Conservation (phyloP, 2,329 filamentous ascomycete species). For the Fusarium pininemorale region DNA sequence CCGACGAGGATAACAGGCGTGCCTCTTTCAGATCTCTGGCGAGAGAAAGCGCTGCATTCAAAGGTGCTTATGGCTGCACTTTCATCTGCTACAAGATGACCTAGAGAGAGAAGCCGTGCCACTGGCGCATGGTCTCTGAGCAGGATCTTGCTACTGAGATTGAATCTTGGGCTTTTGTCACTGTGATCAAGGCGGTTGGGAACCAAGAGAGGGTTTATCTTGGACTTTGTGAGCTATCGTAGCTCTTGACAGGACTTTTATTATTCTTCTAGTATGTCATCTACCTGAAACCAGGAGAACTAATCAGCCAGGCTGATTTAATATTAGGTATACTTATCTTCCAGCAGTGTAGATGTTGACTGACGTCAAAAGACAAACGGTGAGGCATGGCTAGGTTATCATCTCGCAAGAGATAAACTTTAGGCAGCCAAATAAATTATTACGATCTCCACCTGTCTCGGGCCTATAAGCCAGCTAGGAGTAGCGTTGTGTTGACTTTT, state of each 20-base stretch:
- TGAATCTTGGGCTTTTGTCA: too few relatives aligned
- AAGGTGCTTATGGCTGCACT: too few relatives aligned
- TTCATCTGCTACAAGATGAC: too few relatives aligned
- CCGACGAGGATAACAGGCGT: too few relatives aligned
- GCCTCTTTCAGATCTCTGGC: too few relatives aligned
- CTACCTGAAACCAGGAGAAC: background rate
- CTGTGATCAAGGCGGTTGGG: too few relatives aligned
- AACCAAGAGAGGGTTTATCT: rapidly evolving
- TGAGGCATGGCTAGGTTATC: background rate
- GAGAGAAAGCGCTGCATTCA: too few relatives aligned
- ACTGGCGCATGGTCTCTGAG: too few relatives aligned
- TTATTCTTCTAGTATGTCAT: too few relatives aligned
- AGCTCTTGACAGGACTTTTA: rapidly evolving
- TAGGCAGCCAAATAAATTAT: background rate
- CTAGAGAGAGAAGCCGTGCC: too few relatives aligned
- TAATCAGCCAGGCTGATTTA: background rate
- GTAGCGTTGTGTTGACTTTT: background rate
- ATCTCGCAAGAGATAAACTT: background rate
- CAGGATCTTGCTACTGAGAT: too few relatives aligned
- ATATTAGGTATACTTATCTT: rapidly evolving
- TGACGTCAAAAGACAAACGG: rapidly evolving
- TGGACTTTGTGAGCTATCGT: background rate
- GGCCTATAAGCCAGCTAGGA: background rate
- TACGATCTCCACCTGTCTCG: background rate
- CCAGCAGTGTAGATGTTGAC: rapidly evolving